Base-by-base conservation (phyloP, 2,329 filamentous ascomycete genomes). In the Penicillium sumatraense region DNA sequence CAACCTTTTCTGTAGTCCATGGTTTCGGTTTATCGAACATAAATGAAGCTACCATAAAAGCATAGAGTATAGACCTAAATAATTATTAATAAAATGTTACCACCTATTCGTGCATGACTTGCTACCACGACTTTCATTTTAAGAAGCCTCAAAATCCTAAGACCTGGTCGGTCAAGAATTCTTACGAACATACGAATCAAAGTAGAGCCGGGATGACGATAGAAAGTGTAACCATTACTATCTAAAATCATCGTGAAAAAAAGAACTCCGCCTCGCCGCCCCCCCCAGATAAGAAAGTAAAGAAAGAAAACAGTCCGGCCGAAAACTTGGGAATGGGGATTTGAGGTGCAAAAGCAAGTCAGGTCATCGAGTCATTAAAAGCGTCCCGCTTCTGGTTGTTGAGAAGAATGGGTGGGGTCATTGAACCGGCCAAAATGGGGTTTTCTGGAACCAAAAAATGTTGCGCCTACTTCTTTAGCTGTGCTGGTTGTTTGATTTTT, bases 1-100 rank as follows among this genome's bases (percentile, higher is more conserved):
- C 45, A 6, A 29, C 26, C 35, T 10, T 9, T 33, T 42, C 8
- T 44, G 1, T 52, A 73, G 70, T 68, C 69, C 2, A 73, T 73
- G 69, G 67, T 69, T 5, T 65, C 69, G 26, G 51, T 57, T 16
- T 57, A 57, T 24, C 51, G 51, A 2, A 57, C 46, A 24, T 24
- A 14, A 24, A 42, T 24, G n/a, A n/a, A n/a, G n/a, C n/a, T n/a
- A n/a, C n/a, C n/a, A n/a, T n/a, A n/a, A n/a, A n/a, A n/a, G n/a
- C n/a, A 42, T 42, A 42, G 21, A 42, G 5, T 16, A 38, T 13
- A 42, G 14, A 42, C 11, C 23, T 21, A 7, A 23, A 21, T 46
- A 50, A 38, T 38, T 20, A 18, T 29, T 24, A 42, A 42, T 23
- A 21, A 42, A 24, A 3, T 38, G 16, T 38, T 21, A 38, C 16